phyloP scores from a whole-genome alignment of 148 eudicot species.

The Nyssa sinensis region DNA sequence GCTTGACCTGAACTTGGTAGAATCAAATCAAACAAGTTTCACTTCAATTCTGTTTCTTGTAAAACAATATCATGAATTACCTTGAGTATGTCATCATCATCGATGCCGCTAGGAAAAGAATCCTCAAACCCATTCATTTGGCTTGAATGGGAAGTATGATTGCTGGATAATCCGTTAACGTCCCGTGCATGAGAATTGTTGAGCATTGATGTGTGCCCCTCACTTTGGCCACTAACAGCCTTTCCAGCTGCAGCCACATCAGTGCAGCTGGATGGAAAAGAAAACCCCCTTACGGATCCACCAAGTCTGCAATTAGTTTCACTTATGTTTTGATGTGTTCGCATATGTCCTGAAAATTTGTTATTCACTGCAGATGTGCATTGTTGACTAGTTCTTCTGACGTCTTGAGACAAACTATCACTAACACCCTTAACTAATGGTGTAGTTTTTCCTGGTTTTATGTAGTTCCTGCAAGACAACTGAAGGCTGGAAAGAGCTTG shows the following conservation, averaged over 20 bases:
- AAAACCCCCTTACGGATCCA: slow-evolving; percentile 25
- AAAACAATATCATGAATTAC: slow-evolving; percentile 35
- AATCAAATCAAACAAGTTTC: neutral
- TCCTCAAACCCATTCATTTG: slow-evolving; percentile 29
- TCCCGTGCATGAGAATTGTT: slow-evolving; percentile 29
- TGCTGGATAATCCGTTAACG: slow-evolving; percentile 28
- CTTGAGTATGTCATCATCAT: slow-evolving; percentile 89
- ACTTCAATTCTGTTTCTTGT: neutral
- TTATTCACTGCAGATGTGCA: slow-evolving; percentile 24
- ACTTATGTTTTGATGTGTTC: slow-evolving; percentile 29
- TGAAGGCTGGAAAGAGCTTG: slow-evolving; percentile 66
- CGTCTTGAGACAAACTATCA: slow-evolving; percentile 25
- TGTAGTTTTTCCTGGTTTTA: slow-evolving; percentile 64
- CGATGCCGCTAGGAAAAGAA: slow-evolving; percentile 27
- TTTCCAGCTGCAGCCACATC: slow-evolving; percentile 34
- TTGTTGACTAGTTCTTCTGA: slow-evolving; percentile 30
- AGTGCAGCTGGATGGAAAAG: slow-evolving; percentile 21
- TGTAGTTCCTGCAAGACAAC: slow-evolving; percentile 53
- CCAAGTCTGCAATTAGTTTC: slow-evolving; percentile 26
- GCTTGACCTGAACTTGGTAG: neutral
- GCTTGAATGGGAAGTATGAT: slow-evolving; percentile 27
- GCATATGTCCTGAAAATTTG: slow-evolving; percentile 31
- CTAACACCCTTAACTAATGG: slow-evolving; percentile 40
- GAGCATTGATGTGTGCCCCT: slow-evolving; percentile 19
- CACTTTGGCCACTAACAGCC: slow-evolving; percentile 31